A percentile compares a stretch with the other conserved stretches of the same genome.
Conservation (phyloP, 2,329 filamentous ascomycete genomes). For the Chaetomium globosum region DNA sequence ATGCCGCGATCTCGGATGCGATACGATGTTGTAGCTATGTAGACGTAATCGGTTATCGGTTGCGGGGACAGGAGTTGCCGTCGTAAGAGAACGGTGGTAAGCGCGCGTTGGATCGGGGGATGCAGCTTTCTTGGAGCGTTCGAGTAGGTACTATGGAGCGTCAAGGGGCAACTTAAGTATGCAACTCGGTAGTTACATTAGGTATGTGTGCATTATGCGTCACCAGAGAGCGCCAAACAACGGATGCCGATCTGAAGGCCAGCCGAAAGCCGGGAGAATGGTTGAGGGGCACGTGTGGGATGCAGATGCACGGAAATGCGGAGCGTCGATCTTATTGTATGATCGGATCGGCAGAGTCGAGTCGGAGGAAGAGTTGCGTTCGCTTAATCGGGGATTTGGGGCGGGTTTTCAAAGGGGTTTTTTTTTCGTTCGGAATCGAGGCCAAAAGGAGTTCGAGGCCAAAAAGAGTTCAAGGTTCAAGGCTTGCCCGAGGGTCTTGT, state of each 20-base stretch:
- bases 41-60: background rate
- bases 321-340: slow-evolving; percentile 20
- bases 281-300: slow-evolving; percentile 15
- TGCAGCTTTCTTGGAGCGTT: background rate
- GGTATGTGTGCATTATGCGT: slow-evolving; percentile 9
- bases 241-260: background rate
- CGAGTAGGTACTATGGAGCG: background rate
- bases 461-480: background rate
- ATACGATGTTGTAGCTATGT: background rate
- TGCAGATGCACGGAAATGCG: slow-evolving; percentile 25
- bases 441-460: background rate
- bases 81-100: background rate
- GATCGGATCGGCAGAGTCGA: slow-evolving; percentile 10
- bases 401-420: background rate
- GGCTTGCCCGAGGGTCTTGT: background rate
- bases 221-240: background rate
- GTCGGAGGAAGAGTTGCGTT: background rate
- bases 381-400: slow-evolving; percentile 1
- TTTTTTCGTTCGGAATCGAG: background rate
- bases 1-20: slow-evolving; percentile 31
- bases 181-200: background rate
- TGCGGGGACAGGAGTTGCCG: background rate
- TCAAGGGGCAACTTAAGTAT: background rate
- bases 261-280: slow-evolving; percentile 9
- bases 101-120: background rate